A percentile compares a stretch with the other conserved stretches of the same genome.
phyloP scores from a whole-genome alignment of 2,329 filamentous ascomycete species.

The Elsinoe necatrix region DNA sequence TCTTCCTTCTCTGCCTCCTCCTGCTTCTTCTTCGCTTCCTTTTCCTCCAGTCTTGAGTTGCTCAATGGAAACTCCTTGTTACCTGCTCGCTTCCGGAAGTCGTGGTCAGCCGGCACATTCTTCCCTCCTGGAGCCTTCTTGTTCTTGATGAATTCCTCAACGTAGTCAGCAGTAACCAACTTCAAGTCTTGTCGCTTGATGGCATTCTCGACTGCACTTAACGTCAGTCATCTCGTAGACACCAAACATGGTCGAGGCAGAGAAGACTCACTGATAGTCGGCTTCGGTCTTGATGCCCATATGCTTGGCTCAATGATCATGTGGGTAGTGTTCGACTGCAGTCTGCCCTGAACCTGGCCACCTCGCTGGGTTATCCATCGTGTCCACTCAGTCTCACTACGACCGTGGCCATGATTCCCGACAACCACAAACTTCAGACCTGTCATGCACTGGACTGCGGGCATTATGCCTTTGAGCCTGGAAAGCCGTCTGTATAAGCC shows the following conservation, averaged over 20 bases:
- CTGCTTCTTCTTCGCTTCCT: slow-evolving; percentile 19
- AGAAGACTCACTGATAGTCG: background rate
- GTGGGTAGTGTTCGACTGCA: slow-evolving; percentile 58
- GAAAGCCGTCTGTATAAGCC: background rate
- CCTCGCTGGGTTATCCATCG: slow-evolving; percentile 58
- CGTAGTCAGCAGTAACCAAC: slow-evolving; percentile 38
- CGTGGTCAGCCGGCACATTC: background rate
- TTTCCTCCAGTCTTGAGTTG: slow-evolving; percentile 25
- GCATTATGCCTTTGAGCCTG: background rate
- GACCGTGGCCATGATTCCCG: slow-evolving; percentile 47
- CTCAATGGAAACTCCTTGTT: background rate
- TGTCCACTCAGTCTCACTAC: slow-evolving; percentile 49
- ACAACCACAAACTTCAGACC: slow-evolving; percentile 45
- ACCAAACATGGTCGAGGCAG: slow-evolving; percentile 19
- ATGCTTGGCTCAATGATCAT: slow-evolving; percentile 58
- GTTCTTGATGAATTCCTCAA: slow-evolving; percentile 41
- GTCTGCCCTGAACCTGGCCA: slow-evolving; percentile 46
- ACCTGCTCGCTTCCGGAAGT: background rate
- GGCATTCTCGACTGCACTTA: slow-evolving; percentile 15
- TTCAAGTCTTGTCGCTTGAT: slow-evolving; percentile 19
- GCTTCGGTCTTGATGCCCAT: slow-evolving; percentile 40
- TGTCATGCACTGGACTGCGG: background rate
- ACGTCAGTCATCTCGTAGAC: background rate
- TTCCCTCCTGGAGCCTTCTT: slow-evolving; percentile 24
- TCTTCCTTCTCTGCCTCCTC: slow-evolving; percentile 19